Evolutionary conservation across 352 stramenopile species (phyloP).

Genomic region (Globisporangium ultimum): DNA sequence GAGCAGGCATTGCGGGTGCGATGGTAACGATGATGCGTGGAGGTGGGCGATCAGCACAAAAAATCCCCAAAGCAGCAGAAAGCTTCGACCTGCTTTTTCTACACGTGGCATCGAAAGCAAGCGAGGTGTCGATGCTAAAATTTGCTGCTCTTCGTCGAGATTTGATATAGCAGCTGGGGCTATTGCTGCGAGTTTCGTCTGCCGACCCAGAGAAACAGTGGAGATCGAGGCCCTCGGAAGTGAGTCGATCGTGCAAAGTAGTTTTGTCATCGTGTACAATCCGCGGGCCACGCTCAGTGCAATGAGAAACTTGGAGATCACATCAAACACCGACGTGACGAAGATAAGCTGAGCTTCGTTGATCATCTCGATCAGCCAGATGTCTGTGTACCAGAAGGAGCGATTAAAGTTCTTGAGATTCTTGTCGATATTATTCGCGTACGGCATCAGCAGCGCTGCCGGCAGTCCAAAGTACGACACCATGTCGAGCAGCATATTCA

Average conservation of each 20-base stretch:
- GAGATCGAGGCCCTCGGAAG: background rate
- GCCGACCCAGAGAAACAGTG: background rate
- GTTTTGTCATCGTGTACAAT: constrained; percentile 18
- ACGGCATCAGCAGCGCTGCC: constrained; percentile 18
- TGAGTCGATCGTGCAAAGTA: constrained; percentile 4
- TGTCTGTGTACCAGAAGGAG: constrained; percentile 18
- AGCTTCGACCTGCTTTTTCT: constrained; percentile 11
- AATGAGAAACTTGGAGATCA: constrained; percentile 19
- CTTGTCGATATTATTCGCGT: constrained; percentile 14
- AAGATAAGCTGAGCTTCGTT: constrained; percentile 25
- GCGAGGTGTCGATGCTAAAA: background rate
- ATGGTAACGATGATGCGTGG: constrained; percentile 8
- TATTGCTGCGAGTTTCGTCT: background rate
- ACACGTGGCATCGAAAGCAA: background rate
- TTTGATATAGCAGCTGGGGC: background rate
- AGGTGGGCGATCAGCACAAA: constrained; percentile 14
- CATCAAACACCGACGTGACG: constrained; percentile 16
- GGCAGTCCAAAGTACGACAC: constrained; percentile 21
- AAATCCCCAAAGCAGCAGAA: constrained; percentile 21
- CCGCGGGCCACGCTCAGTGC: constrained; percentile 24
- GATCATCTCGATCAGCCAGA: constrained; percentile 22
- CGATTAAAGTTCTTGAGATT: constrained; percentile 11
- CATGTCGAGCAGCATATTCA: constrained; percentile 20
- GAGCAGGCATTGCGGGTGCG: constrained; percentile 16
- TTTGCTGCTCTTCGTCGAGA: background rate